These are phyloP conservation scores for Neurospora cerealis DNA, from an alignment of 495 filamentous ascomycete genomes.

Conservation along the genomic window DNA sequence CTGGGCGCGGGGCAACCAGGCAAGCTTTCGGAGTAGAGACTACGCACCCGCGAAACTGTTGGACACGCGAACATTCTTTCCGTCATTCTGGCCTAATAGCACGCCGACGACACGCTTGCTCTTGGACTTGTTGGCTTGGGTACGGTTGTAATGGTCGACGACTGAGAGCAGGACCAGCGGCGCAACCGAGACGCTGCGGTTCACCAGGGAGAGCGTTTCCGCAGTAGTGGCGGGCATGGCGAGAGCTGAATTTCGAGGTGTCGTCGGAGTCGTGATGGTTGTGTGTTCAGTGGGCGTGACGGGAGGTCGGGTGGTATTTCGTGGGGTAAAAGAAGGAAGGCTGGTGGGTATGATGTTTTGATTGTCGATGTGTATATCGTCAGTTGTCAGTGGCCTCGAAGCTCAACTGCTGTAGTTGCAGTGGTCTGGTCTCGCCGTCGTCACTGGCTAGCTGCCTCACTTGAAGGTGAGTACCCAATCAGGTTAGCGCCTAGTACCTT, in stretches of 20 bases:
- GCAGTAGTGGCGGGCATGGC: constrained; percentile 90
- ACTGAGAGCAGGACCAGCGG: constrained; percentile 95
- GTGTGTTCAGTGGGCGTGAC: neutral
- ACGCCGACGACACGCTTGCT: constrained; percentile 94
- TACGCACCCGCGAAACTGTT: constrained; percentile 90
- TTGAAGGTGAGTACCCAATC: constrained; percentile 20
- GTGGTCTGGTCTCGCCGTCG: constrained; percentile 14
- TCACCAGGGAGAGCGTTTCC: constrained; percentile 86
- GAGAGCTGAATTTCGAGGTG: constrained; percentile 6
- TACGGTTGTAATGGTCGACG: constrained; percentile 96
- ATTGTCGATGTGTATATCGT: neutral
- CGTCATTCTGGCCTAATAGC: constrained; percentile 88
- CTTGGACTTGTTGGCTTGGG: constrained; percentile 64
- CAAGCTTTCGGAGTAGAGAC: neutral
- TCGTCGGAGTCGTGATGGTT: constrained; percentile 6
- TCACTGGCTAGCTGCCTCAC: constrained; percentile 26
- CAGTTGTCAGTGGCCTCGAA: neutral
- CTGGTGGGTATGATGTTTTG: constrained; percentile 4
- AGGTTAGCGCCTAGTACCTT: constrained; percentile 9
- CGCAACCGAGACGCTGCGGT: constrained; percentile 89
- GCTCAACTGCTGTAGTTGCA: neutral
- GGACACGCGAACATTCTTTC: constrained; percentile 89
- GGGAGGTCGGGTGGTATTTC: neutral
- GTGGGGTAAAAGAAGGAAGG: neutral
- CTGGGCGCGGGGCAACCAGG: neutral